A percentile compares a stretch with the other conserved stretches of the same genome.
These are phyloP conservation scores for Colletotrichum cordylinicola DNA, from an alignment of 2,329 filamentous ascomycete genomes.

Conservation along the genomic window DNA sequence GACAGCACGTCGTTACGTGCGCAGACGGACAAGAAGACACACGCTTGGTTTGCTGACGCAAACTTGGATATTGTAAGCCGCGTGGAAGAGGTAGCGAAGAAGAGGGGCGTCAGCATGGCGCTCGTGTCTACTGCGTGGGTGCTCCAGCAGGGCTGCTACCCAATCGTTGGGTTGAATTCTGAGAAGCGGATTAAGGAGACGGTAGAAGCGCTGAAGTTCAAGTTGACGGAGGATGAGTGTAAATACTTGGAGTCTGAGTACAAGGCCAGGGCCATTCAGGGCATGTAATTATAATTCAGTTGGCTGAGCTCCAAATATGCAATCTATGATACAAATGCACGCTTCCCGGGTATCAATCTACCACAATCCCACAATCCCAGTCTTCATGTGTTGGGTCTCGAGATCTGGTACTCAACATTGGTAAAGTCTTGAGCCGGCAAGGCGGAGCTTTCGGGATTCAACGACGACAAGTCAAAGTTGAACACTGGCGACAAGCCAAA, in stretches of 20 bases:
- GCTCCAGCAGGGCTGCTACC: slow-evolving; percentile 55
- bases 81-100: slow-evolving; percentile 60
- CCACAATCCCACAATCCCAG: fast-evolving
- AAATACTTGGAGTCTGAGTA: slow-evolving; percentile 62
- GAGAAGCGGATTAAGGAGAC: slow-evolving; percentile 67
- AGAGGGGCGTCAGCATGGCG: slow-evolving; percentile 65
- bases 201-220: slow-evolving; percentile 32
- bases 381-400: background rate
- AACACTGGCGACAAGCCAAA: slow-evolving; percentile 34
- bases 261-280: slow-evolving; percentile 46
- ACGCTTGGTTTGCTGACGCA: slow-evolving; percentile 42
- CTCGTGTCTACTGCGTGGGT: slow-evolving; percentile 71
- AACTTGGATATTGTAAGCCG: slow-evolving; percentile 43
- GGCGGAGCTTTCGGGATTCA: background rate
- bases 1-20: slow-evolving; percentile 22
- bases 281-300: slow-evolving; percentile 23
- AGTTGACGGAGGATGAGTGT: slow-evolving; percentile 12
- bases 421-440: background rate
- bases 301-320: background rate
- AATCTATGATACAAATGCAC: background rate
- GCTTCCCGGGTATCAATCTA: background rate
- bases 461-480: slow-evolving; percentile 28
- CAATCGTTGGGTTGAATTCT: slow-evolving; percentile 67
- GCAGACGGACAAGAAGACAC: slow-evolving; percentile 21
- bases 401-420: background rate